Base-by-base conservation (phyloP, 129 eudicot species). In the Lonicera japonica region DNA sequence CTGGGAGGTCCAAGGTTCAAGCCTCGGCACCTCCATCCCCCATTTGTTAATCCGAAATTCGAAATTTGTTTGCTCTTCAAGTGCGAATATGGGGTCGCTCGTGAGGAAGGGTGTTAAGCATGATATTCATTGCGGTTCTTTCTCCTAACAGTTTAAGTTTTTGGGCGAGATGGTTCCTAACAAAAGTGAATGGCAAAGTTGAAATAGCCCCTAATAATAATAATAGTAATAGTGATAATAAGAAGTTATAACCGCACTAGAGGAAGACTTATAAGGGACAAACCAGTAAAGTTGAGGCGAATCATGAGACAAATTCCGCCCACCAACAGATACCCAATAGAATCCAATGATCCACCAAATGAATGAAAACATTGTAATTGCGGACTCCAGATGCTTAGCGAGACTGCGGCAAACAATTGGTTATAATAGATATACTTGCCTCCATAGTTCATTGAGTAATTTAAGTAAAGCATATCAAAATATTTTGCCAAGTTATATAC, bases 341-440 rank as follows among this genome's bases (percentile, higher is more conserved):
- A 88, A 88, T 58, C 99, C 99, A 78, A 85, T 82, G 66, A 88
- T 83, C 99, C 96, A 94, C 99, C 99, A 94, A 68, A 94, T 74
- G 74, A 94, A 94, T 0, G 94, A 82, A 63, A 88, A 79, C 89
- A 94, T 81, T 14, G 95, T 85, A 70, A 83, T 83, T 70, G 86
- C 96, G 50, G 95, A 94, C 59, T 94, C 96, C 77, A 85, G 77
- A 80, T 81, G 99, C 76, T 85, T 88, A 25, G 95, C 87, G 56
- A 81, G 82, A 63, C 99, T 85, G 89, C 36, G 22, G 58, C 65
- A 73, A 56, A 38, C 46, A 40, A 68, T 57, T 55, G 11, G 66
- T 24, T 61, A 57, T 15, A 58, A 65, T n/a, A 61, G 19, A 61
- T 55, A 12, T 50, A 11, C 8, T 5, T 50, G 46, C n/a, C n/a